A percentile compares a stretch with the other conserved stretches of the same genome.
phyloP scores from a whole-genome alignment of 1,284 basidiomycete species.

The Rhodotorula sp. region DNA sequence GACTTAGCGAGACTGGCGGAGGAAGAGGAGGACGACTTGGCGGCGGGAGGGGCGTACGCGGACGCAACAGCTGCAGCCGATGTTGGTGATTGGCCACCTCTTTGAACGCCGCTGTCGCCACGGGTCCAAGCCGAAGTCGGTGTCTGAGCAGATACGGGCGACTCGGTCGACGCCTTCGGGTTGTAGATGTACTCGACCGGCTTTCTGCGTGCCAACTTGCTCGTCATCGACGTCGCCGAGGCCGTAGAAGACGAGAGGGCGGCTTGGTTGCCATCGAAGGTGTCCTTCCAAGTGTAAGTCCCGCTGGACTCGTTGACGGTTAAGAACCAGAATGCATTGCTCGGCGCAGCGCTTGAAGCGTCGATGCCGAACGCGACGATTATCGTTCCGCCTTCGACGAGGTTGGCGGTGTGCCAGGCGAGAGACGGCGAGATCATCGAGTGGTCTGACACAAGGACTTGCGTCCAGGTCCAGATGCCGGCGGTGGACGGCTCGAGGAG shows the following conservation, averaged over 20 bases:
- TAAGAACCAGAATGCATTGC: slow-evolving; percentile 35
- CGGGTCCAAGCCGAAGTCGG: neutral
- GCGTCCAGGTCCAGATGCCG: slow-evolving; percentile 38
- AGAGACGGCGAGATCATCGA: slow-evolving; percentile 38
- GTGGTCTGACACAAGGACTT: slow-evolving; percentile 33
- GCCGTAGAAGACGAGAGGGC: neutral
- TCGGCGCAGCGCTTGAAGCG: slow-evolving; percentile 11
- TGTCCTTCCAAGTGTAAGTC: slow-evolving; percentile 31
- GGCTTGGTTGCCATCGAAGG: slow-evolving; percentile 12
- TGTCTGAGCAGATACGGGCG: neutral
- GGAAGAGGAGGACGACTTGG: slow-evolving; percentile 4
- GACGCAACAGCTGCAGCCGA: neutral
- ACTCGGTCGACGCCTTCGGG: slow-evolving; percentile 17
- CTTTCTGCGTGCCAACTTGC: slow-evolving; percentile 12
- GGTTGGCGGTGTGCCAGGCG: slow-evolving; percentile 48
- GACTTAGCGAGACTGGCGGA: neutral
- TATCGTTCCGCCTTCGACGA: slow-evolving; percentile 43
- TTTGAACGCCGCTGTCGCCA: neutral
- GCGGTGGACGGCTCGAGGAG: slow-evolving; percentile 37
- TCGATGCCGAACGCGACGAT: slow-evolving; percentile 48
- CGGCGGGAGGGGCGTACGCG: neutral
- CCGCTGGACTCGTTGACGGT: slow-evolving; percentile 19
- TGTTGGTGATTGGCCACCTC: neutral
- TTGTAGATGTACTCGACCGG: slow-evolving; percentile 17
- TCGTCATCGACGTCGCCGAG: slow-evolving; percentile 7